phyloP scores from a whole-genome alignment of 2,329 filamentous ascomycete genomes.

The Chlorencoelia australis region DNA sequence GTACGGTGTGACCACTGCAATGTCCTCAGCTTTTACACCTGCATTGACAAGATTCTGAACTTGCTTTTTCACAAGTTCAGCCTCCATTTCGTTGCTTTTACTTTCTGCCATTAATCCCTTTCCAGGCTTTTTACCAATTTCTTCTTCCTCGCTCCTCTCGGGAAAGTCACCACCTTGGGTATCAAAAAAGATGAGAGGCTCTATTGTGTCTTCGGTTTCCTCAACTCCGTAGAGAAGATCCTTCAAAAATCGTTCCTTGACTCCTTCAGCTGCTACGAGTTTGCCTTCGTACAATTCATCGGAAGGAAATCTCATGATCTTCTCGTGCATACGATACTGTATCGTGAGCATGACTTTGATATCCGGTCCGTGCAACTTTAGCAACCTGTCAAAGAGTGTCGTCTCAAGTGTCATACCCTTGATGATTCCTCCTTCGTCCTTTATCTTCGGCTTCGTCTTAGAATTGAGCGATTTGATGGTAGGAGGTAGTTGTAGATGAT shows the following conservation, averaged over 20 bases:
- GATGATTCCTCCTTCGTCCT: constrained; percentile 30
- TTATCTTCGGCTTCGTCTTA: constrained; percentile 31
- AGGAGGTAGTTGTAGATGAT: constrained; percentile 87
- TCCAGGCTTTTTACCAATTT: constrained; percentile 37
- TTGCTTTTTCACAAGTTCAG: constrained; percentile 67
- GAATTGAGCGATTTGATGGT: constrained; percentile 76
- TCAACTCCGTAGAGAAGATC: constrained; percentile 69
- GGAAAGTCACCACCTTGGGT: constrained; percentile 91
- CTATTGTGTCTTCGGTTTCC: constrained; percentile 75
- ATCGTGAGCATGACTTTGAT: constrained; percentile 95
- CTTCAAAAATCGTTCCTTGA: constrained; percentile 64
- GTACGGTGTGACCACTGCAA: constrained; percentile 92
- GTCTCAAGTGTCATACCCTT: constrained; percentile 61
- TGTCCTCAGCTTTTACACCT: constrained; percentile 72
- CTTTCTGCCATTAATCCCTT: constrained; percentile 54
- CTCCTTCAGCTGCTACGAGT: constrained; percentile 69
- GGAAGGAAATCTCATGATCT: constrained; percentile 91
- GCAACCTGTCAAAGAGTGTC: constrained; percentile 86
- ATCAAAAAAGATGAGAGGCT: constrained; percentile 88
- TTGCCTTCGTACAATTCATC: constrained; percentile 75
- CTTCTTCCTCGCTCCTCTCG: constrained; percentile 69
- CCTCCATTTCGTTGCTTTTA: constrained; percentile 90
- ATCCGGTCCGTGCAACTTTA: constrained; percentile 66
- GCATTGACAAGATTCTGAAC: constrained; percentile 66
- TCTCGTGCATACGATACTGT: constrained; percentile 96